Conservation (phyloP, 139 green algal species). For the Yamagishiella unicocca region DNA sequence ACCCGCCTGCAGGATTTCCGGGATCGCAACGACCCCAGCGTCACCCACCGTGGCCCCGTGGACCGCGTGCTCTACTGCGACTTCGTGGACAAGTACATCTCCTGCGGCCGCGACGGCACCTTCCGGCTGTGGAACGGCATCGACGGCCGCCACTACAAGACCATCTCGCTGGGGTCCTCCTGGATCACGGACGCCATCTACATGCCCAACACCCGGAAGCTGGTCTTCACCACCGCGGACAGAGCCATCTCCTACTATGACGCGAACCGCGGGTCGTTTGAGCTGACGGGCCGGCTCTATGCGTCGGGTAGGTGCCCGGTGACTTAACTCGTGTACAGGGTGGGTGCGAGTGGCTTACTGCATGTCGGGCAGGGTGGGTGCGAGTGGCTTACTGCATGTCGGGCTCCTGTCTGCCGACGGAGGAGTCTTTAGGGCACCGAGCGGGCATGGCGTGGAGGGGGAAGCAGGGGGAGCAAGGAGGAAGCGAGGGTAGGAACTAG, state of each 20-base stretch:
- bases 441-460: background rate
- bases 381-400: no score
- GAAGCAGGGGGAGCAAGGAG: background rate
- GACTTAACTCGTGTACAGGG: no score
- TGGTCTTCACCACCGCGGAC: constrained; percentile 81
- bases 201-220: constrained; percentile 68
- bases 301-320: constrained; percentile 58
- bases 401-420: no score
- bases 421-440: no score
- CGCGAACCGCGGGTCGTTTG: constrained; percentile 75
- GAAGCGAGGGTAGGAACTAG: background rate
- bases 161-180: constrained; percentile 66
- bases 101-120: constrained; percentile 75
- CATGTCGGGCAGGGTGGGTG: no score
- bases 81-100: constrained; percentile 84
- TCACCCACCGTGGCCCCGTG: constrained; percentile 54
- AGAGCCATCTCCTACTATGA: constrained; percentile 84
- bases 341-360: no score
- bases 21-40: constrained; percentile 58
- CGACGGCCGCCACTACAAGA: constrained; percentile 77
- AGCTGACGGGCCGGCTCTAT: constrained; percentile 74
- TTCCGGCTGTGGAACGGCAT: constrained; percentile 81
- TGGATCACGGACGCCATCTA: constrained; percentile 83
- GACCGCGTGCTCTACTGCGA: constrained; percentile 67
- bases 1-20: constrained; percentile 53